Percentiles rank a stretch among this genome's conserved stretches.
phyloP scores from a whole-genome alignment of 108 stramenopile genomes.

The Fistulifera pelliculosa region DNA sequence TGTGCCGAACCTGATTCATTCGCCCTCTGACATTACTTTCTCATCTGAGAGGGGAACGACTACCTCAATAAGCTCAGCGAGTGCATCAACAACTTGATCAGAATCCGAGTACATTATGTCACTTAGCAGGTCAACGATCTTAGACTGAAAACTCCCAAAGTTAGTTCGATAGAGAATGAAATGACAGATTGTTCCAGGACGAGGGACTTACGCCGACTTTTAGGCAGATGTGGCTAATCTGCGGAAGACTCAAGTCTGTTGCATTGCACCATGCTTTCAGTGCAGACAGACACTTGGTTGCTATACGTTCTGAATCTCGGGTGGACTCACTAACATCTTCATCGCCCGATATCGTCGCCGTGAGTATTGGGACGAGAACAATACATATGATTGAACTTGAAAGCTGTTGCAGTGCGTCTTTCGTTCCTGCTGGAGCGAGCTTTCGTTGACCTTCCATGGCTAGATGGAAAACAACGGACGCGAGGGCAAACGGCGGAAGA shows the following conservation, averaged over 20 bases:
- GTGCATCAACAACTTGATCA: slow-evolving; percentile 44
- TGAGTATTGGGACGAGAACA: slow-evolving; percentile 42
- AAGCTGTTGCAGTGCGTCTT: slow-evolving; percentile 38
- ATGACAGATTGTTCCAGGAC: neutral
- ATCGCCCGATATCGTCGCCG: slow-evolving; percentile 29
- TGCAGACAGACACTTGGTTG: slow-evolving; percentile 25
- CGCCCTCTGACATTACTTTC: slow-evolving; percentile 19
- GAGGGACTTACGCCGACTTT: slow-evolving; percentile 33
- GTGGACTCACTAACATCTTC: slow-evolving; percentile 4
- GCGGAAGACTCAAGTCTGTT: slow-evolving; percentile 35
- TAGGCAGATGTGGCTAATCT: slow-evolving; percentile 32
- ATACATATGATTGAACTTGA: slow-evolving; percentile 32
- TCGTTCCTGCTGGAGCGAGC: slow-evolving; percentile 43
- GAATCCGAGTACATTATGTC: slow-evolving; percentile 70
- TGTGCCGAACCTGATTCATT: slow-evolving; percentile 36
- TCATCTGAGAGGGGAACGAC: slow-evolving; percentile 24
- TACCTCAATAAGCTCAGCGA: slow-evolving; percentile 60
- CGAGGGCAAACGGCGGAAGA: slow-evolving; percentile 39
- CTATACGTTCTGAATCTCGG: slow-evolving; percentile 10
- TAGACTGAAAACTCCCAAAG: slow-evolving; percentile 29
- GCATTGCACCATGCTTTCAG: slow-evolving; percentile 37
- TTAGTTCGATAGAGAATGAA: neutral
- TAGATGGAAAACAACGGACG: slow-evolving; percentile 38
- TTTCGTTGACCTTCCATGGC: slow-evolving; percentile 39
- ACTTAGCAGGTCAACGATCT: slow-evolving; percentile 50